Base-by-base conservation (phyloP, 768 basidiomycete species). In the Terana coerulea region DNA sequence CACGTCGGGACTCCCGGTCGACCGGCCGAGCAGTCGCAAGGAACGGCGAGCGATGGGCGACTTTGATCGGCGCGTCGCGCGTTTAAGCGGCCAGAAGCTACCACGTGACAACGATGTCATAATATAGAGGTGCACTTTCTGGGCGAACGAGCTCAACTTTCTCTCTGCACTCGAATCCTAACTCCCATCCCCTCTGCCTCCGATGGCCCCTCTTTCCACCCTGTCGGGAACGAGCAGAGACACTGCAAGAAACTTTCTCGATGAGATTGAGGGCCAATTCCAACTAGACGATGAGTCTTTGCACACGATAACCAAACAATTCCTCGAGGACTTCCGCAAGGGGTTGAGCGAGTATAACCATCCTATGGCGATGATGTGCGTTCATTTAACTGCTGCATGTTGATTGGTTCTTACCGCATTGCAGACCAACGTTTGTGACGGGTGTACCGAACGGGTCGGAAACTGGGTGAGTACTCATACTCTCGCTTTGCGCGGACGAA, bases 401-500 rank as follows among this genome's bases (percentile, higher is more conserved):
- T 51, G 39, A 31, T 22, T 14, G 33, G 47, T 33, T 48, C 9
- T 47, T 14, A 8, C 22, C 44, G 17, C 42, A 47, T 24, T 50
- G 22, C 60, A 94, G 91, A 58, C 97, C 97, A 5, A 89, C 92
- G 9, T 99, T 91, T 69, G 91, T 98, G 36, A 92, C 89, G n/a
- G 86, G 87, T 45, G 91, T 97, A 22, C 97, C 97, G 39, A 79
- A 97, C 67, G 97, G 97, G 40, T 82, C 85, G 44, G 97, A 99
- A 70, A 88, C 81, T 52, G 97, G 97, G 92, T 93, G 69, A 63
- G 62, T 60, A 33, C 34, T 10, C 41, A 4, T 44, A 35, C 31
- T 24, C 19, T 49, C 31, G 47, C 34, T 28, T 49, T 40, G 47
- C 34, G 28, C 34, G 31, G 8, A 4, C 14, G 14, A n/a, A 36